Evolutionary conservation across 1,284 basidiomycete genomes (phyloP), one percentile per base, ranked within the genome.

Genomic region (Moniliella sp.): DNA sequence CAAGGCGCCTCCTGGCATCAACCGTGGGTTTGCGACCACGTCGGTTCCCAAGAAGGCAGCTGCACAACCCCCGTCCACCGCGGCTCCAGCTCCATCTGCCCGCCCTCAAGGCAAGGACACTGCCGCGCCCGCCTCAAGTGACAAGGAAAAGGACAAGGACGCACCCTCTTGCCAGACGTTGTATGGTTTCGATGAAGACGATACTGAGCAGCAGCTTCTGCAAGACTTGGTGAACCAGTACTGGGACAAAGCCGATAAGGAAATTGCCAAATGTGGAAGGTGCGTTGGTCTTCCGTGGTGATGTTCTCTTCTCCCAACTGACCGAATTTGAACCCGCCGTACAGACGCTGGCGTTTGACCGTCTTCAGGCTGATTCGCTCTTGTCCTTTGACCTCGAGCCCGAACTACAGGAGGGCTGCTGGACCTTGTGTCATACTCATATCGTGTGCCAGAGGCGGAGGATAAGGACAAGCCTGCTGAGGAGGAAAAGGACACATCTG

Each of bases 201-300:
- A 40, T 32, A 43, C 46, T 10, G 57, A 61, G 32, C 49, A 56
- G 29, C 45, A 51, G 30, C 48, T 48, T 15, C 44, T 59, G 1
- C 52, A 59, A 31, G 44, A 49, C 23, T 39, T 61, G 18, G 57
- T 58, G 13, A 83, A 93, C 43, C 75, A 72, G 48, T 65, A 79
- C 18, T 79, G 88, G 49, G 81, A 86, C 11, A 81, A 75, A 48
- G 77, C 72, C 2, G 82, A 93, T 54, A 86, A 78, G 61, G 91
- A 94, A 47, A 72, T 86, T 33, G 62, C 67, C 2, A 69, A 82
- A 50, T 69, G 9, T 50, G 72, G 35, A 74, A 71, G 64, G 72
- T 70, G 32, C 13, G 62, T 45, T 26, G 12, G 7, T 16, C 28
- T 13, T 12, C 17, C 14, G 34, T 15, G 10, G 23, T 9, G 18